Evolutionary conservation across 164 flowering plant species (phyloP), one percentile per base, ranked within the genome.

Genomic region (Dillenia turbinata): DNA sequence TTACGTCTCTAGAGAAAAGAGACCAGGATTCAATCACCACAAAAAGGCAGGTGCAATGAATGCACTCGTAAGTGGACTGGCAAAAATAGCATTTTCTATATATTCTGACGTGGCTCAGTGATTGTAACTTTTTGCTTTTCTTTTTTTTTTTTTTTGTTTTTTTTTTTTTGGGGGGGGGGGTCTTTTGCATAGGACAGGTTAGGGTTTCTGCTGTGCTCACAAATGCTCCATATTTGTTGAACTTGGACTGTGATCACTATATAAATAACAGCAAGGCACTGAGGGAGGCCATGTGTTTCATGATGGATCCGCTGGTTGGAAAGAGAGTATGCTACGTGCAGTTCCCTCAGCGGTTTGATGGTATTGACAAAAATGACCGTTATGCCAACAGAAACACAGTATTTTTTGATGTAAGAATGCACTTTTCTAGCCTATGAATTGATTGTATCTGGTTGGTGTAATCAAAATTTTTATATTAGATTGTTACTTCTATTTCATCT

Each of bases 31-130:
- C 68, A 72, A 85, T 58, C 90, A 87, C 69, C 90, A 87, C 70
- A 83, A 83, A 55, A 87, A 87, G 70, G 93, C 93, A 68, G 89
- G 89, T 66, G 89, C 92, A 2, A 87, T 87, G 92, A 87, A 87
- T 80, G 73, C 92, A 56, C 62, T 87, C 78, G 92, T 87, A 73
- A 69, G 72, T 65, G 57, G 40, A 49, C 12, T 15, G 12, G 44
- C 51, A 16, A 22, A 24, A 43, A 12, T 48, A 12, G 8, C 46
- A 19, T 45, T 55, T 53, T 63, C 47, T 26, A 14, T 24, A 9
- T 55, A 12, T 51, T 22, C 52, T 44, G 5, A 19, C 43, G 43
- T 13, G 13, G 14, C n/a, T 52, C 1, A 40, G 45, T 8, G 24
- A 15, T 49, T 2, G 51, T 56, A 15, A 22, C 3, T 12, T 47